Evolutionary conservation across 805 yeast species (phyloP).

Genomic region (Candida germanica): DNA sequence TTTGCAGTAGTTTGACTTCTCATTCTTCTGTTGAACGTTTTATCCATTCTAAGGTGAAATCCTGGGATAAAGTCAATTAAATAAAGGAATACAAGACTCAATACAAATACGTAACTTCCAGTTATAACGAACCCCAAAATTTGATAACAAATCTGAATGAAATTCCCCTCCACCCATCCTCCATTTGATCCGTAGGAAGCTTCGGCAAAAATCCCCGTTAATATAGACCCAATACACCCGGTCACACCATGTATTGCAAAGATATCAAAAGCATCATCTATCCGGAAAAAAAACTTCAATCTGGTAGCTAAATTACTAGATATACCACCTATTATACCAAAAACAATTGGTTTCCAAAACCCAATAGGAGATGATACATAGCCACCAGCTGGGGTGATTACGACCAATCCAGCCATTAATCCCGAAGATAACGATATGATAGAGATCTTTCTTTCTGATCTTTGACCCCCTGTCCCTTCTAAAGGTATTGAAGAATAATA

Average conservation of each 20-base stretch:
- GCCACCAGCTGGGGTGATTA: constrained; percentile 44
- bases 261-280: constrained; percentile 44
- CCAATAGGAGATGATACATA: constrained; percentile 31
- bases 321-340: constrained; percentile 37
- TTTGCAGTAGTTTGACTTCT: constrained; percentile 15
- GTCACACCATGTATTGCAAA: constrained; percentile 44
- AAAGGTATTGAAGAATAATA: constrained; percentile 39
- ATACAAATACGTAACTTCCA: constrained; percentile 30
- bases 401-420: constrained; percentile 40
- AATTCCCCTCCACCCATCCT: constrained; percentile 41
- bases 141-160: constrained; percentile 42
- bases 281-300: constrained; percentile 33
- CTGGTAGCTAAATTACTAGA: constrained; percentile 37
- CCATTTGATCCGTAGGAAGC: constrained; percentile 29
- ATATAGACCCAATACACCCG: constrained; percentile 38
- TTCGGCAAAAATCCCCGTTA: constrained; percentile 41
- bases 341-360: constrained; percentile 40
- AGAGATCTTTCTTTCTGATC: constrained; percentile 28
- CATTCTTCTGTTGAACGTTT: constrained; percentile 30
- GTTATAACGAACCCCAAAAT: constrained; percentile 35
- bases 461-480: constrained; percentile 18
- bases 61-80: constrained; percentile 40
- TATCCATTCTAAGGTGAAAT: constrained; percentile 40
- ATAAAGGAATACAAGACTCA: constrained; percentile 31
- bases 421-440: constrained; percentile 40